Base-by-base conservation (phyloP, 331 rosid species). In the Quercus phellos region DNA sequence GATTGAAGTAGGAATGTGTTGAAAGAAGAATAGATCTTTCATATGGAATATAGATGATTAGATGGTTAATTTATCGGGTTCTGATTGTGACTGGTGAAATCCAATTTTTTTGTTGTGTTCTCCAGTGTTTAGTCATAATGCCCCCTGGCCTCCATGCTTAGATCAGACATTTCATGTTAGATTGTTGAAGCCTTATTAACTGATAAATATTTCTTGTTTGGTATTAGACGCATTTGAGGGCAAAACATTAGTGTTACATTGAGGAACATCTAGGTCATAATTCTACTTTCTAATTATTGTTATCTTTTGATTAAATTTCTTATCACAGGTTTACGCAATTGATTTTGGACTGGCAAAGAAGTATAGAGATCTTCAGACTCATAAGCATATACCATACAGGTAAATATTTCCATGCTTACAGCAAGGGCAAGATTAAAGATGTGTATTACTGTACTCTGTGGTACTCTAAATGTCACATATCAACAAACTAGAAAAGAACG, bases 301-400 rank as follows among this genome's bases (percentile, higher is more conserved):
- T n/a, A 26, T 50, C 5, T 74, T 59, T 21, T 61, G 17, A 74
- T 51, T 46, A 69, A 21, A 24, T 73, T 24, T 88, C 66, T 80
- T 50, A 80, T 85, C 71, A 74, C 94, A 95, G 99, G 99, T 95
- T 61, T 93, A 95, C 66, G 73, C 81, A 70, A 95, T 95, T 84
- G 99, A 95, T 84, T 95, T 81, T 85, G 99, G 99, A 70, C 99
- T 95, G 74, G 99, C 93, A 19, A 95, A 95, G 89, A 95, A 93
- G 89, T 95, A 78, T 72, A 86, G 98, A 85, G 99, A 95, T 88
- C 98, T 93, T 73, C 98, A 95, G 82, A 92, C 99, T 87, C 99
- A 92, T 76, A 92, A 87, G 85, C 99, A 95, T 83, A 95, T 95
- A 81, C 94, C 98, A 30, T 95, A 95, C 92, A 95, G 98, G 99